phyloP scores from a whole-genome alignment of 2,329 filamentous ascomycete species.

The Alternaria longipes region DNA sequence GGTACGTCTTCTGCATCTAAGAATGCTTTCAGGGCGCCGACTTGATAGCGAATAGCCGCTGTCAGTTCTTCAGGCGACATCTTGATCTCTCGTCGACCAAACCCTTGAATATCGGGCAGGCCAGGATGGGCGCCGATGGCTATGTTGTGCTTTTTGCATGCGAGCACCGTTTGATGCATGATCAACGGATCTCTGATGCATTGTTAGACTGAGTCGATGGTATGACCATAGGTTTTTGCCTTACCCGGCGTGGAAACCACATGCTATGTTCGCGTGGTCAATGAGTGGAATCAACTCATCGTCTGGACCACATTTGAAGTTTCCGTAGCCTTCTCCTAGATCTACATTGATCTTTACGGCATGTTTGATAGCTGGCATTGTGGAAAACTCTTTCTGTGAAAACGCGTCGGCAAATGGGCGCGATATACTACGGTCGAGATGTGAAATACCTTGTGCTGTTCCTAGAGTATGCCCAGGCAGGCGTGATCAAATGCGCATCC shows the following conservation, averaged over 20 bases:
- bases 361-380: neutral
- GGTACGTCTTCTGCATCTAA: conserved; percentile 64
- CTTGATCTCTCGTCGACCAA: conserved; percentile 70
- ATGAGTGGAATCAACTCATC: conserved; percentile 69
- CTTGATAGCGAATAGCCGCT: conserved; percentile 68
- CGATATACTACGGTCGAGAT: neutral
- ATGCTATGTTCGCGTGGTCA: conserved; percentile 70
- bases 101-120: conserved; percentile 71
- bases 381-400: neutral
- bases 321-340: conserved; percentile 63
- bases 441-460: neutral
- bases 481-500: neutral
- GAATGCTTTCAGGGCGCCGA: conserved; percentile 69
- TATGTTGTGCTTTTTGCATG: conserved; percentile 67
- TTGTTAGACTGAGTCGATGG: conserved; percentile 15
- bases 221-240: neutral
- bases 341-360: conserved; percentile 61
- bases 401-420: neutral
- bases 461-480: neutral
- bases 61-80: conserved; percentile 66
- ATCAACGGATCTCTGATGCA: conserved; percentile 64
- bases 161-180: conserved; percentile 67
- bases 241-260: conserved; percentile 63
- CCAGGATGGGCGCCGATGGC: conserved; percentile 70
- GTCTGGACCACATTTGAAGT: conserved; percentile 64